phyloP scores from a whole-genome alignment of 306 rosid genomes.

The Mucuna pruriens region DNA sequence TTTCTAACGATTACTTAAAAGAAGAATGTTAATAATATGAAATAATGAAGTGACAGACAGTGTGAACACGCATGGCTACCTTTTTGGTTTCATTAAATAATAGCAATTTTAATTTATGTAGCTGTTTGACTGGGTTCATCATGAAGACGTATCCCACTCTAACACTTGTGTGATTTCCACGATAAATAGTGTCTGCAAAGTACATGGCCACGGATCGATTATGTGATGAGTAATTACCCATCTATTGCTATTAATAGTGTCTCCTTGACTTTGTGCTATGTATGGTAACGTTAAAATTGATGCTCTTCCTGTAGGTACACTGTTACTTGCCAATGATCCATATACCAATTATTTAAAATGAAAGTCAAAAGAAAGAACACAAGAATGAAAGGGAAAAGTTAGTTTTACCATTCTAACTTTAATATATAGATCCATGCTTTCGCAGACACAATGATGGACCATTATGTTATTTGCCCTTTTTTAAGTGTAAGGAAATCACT shows the following conservation, averaged over 20 bases:
- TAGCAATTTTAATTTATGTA: not conserved
- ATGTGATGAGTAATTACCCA: not conserved
- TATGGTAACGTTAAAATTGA: not conserved
- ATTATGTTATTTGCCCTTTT: constrained; percentile 12
- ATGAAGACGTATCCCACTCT: constrained; percentile 30
- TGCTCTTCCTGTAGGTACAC: not conserved
- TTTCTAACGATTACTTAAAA: no score
- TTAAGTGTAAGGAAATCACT: not conserved
- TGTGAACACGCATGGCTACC: not conserved
- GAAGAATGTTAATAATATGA: not conserved
- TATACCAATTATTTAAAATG: constrained; percentile 4
- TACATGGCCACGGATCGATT: not conserved
- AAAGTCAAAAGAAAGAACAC: constrained; percentile 30
- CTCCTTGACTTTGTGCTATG: constrained; percentile 10
- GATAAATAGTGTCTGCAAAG: not conserved
- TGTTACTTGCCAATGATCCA: not conserved
- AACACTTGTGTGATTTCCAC: not conserved
- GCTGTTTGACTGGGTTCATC: not conserved
- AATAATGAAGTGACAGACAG: not conserved
- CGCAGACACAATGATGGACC: constrained; percentile 43
- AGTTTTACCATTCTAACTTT: constrained; percentile 39
- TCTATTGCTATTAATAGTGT: constrained; percentile 8
- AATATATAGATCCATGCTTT: not conserved
- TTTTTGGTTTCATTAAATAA: not conserved
- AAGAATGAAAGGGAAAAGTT: constrained; percentile 21